phyloP scores from a whole-genome alignment of 73 alveolate genomes.

The Durusdinium trenchii region DNA sequence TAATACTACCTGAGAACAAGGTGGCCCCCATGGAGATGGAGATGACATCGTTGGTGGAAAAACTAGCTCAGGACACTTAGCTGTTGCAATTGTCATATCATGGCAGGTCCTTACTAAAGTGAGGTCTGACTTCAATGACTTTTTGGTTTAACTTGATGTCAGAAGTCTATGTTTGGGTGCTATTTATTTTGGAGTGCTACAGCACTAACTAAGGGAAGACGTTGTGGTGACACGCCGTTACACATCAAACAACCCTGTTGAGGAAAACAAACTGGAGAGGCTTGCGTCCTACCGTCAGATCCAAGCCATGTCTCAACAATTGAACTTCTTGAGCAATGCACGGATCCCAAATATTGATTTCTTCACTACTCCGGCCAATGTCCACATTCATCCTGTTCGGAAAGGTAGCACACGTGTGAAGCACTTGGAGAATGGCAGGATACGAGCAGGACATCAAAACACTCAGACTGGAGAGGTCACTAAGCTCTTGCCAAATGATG shows the following conservation, averaged over 20 bases:
- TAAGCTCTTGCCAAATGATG: background rate
- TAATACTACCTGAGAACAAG: background rate
- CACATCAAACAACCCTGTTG: background rate
- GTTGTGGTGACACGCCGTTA: too few relatives aligned
- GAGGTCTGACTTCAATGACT: background rate
- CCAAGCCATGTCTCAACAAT: background rate
- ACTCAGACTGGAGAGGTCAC: background rate
- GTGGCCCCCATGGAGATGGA: background rate
- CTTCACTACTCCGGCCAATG: background rate
- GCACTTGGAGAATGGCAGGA: background rate
- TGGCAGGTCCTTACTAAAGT: background rate
- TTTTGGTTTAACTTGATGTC: background rate
- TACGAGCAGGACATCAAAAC: background rate
- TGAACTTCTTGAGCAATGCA: background rate
- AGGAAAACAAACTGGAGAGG: background rate
- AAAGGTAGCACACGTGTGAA: background rate
- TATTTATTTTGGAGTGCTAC: too few relatives aligned
- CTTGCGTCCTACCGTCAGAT: background rate
- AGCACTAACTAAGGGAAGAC: too few relatives aligned
- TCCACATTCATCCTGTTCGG: background rate
- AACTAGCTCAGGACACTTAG: background rate
- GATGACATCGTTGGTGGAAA: background rate
- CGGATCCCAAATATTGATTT: background rate
- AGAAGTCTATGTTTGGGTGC: too few relatives aligned
- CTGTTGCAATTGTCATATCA: background rate